Conservation (phyloP, 805 yeast species). For the Kodamaea sagamina region DNA sequence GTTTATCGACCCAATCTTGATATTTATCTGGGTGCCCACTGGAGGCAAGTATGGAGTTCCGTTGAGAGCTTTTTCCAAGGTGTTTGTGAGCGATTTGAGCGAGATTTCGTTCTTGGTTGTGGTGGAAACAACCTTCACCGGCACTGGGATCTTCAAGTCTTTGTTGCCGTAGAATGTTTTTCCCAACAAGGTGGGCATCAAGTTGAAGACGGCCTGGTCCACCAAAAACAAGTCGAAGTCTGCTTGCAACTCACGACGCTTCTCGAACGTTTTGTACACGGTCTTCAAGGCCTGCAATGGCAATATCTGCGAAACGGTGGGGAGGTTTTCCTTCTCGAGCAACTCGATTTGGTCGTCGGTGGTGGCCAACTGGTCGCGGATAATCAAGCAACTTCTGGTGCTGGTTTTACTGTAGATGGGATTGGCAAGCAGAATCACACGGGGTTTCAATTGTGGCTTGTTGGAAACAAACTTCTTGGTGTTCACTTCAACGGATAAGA, state of each 20-base stretch:
- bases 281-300: constrained; percentile 77
- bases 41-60: constrained; percentile 69
- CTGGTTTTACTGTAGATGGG: constrained; percentile 41
- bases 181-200: constrained; percentile 83
- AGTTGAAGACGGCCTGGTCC: constrained; percentile 78
- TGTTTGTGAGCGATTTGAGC: constrained; percentile 53
- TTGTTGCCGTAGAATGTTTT: constrained; percentile 65
- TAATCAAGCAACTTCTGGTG: constrained; percentile 61
- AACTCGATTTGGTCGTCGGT: constrained; percentile 44
- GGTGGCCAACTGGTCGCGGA: constrained; percentile 60
- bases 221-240: constrained; percentile 77
- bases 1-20: constrained; percentile 63
- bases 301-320: constrained; percentile 55
- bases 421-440: constrained; percentile 47
- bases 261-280: constrained; percentile 84
- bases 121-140: constrained; percentile 49
- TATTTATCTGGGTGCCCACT: constrained; percentile 65
- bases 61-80: constrained; percentile 56
- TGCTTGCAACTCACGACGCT: constrained; percentile 70
- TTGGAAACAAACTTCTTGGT: constrained; percentile 65
- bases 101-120: constrained; percentile 44
- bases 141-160: constrained; percentile 61
- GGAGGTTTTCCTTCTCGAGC: constrained; percentile 49
- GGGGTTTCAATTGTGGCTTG: constrained; percentile 60
- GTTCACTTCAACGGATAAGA: constrained; percentile 61